A percentile compares a stretch with the other conserved stretches of the same genome.
phyloP scores from a whole-genome alignment of 1,139 yeast species.

The Diutina neorugosa region DNA sequence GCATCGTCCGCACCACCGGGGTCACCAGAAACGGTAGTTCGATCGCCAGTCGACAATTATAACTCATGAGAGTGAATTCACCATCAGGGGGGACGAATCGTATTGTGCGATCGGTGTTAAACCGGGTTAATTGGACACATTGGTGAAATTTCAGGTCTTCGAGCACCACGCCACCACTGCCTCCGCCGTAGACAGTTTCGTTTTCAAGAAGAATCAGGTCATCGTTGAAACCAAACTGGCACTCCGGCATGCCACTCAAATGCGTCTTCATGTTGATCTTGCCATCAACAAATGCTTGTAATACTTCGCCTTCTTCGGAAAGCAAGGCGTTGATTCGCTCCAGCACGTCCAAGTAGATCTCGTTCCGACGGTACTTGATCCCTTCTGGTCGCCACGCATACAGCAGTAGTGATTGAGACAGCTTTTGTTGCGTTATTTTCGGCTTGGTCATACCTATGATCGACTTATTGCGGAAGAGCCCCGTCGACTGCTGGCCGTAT shows the following conservation, averaged over 20 bases:
- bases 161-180: conserved; percentile 22
- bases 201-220: conserved; percentile 14
- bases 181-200: conserved; percentile 10
- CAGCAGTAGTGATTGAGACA: background rate
- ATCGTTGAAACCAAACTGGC: conserved; percentile 52
- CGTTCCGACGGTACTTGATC: conserved; percentile 72
- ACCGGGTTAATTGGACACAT: conserved; percentile 58
- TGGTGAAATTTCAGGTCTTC: conserved; percentile 79
- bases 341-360: conserved; percentile 62
- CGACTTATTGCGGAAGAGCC: background rate
- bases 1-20: conserved; percentile 49
- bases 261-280: conserved; percentile 60
- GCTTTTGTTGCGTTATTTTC: background rate
- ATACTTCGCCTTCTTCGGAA: conserved; percentile 44
- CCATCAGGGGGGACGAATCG: conserved; percentile 89
- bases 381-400: conserved; percentile 63
- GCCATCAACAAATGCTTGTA: conserved; percentile 72
- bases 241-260: conserved; percentile 63
- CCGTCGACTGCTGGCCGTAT: background rate
- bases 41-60: conserved; percentile 42
- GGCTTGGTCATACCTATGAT: conserved; percentile 7
- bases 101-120: conserved; percentile 55
- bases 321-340: conserved; percentile 67
- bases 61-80: conserved; percentile 76
- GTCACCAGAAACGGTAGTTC: conserved; percentile 61